These are phyloP conservation scores for Aspergillus amoenus DNA, from an alignment of 2,329 filamentous ascomycete species.

Conservation along the genomic window DNA sequence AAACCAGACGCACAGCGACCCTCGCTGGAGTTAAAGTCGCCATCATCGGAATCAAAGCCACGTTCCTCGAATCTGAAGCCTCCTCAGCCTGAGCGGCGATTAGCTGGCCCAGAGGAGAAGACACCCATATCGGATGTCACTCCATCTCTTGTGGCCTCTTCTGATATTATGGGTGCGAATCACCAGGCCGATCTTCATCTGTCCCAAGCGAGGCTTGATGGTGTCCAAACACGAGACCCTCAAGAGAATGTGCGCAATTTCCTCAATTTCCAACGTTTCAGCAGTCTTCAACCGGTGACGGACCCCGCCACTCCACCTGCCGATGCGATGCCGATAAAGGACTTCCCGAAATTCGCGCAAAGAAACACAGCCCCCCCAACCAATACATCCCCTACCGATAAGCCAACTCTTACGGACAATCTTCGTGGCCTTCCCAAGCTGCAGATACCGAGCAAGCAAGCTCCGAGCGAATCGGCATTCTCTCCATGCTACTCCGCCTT, in stretches of 20 bases:
- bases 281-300: slow-evolving; percentile 21
- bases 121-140: slow-evolving; percentile 69
- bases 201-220: slow-evolving; percentile 70
- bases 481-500: slow-evolving; percentile 25
- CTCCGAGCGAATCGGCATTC: slow-evolving; percentile 21
- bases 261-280: slow-evolving; percentile 73
- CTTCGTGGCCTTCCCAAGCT: slow-evolving; percentile 57
- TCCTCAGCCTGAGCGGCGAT: no score
- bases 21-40: no score
- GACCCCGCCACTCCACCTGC: slow-evolving; percentile 14
- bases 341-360: slow-evolving; percentile 9
- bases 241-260: slow-evolving; percentile 94
- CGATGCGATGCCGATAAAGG: slow-evolving; percentile 4
- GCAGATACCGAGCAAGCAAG: slow-evolving; percentile 52
- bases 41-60: no score
- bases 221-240: slow-evolving; percentile 70
- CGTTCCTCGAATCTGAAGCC: no score
- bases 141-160: slow-evolving; percentile 85
- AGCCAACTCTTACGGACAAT: slow-evolving; percentile 46
- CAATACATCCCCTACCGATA: no score
- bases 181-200: slow-evolving; percentile 64
- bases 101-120: slow-evolving; percentile 46
- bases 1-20: no score
- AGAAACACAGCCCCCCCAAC: no score
- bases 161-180: slow-evolving; percentile 78